Conservation (phyloP, 768 basidiomycete genomes). For the Amanita jacksonii region DNA sequence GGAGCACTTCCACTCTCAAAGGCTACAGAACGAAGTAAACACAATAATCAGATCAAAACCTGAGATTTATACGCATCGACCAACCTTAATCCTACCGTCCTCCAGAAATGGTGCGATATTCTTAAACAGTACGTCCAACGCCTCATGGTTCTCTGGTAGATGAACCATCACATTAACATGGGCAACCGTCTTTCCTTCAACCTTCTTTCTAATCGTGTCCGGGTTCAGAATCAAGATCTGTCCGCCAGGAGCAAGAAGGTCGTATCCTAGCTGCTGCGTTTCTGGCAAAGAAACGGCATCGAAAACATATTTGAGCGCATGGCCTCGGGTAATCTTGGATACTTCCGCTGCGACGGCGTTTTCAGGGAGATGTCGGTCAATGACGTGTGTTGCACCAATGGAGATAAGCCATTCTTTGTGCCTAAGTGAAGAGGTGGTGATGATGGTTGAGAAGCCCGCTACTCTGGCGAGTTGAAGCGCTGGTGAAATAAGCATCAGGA, state of each 20-base stretch:
- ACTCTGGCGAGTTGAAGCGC: slow-evolving; percentile 27
- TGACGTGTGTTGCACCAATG: slow-evolving; percentile 31
- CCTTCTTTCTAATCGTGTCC: slow-evolving; percentile 13
- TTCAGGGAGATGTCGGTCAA: slow-evolving; percentile 16
- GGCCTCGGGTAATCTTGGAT: slow-evolving; percentile 11
- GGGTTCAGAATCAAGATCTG: slow-evolving; percentile 18
- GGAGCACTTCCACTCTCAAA: slow-evolving; percentile 31
- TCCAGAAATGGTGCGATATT: slow-evolving; percentile 11
- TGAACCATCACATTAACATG: slow-evolving; percentile 3
- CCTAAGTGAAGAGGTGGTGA: slow-evolving; percentile 23
- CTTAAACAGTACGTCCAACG: neutral
- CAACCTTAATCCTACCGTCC: slow-evolving; percentile 17
- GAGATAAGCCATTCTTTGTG: slow-evolving; percentile 12
- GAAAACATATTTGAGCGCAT: slow-evolving; percentile 15
- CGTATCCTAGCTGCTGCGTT: slow-evolving; percentile 28
- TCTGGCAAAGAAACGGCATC: slow-evolving; percentile 26
- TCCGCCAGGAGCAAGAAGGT: slow-evolving; percentile 18
- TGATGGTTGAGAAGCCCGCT: slow-evolving; percentile 34
- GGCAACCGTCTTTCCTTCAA: slow-evolving; percentile 8
- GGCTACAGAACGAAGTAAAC: slow-evolving; percentile 22
- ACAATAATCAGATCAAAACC: no score
- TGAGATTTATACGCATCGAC: neutral
- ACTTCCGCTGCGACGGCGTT: slow-evolving; percentile 8
- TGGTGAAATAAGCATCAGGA: slow-evolving; percentile 21
- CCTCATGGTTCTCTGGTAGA: slow-evolving; percentile 7